phyloP scores from a whole-genome alignment of 768 basidiomycete genomes.

The Lentinus tigrinus region DNA sequence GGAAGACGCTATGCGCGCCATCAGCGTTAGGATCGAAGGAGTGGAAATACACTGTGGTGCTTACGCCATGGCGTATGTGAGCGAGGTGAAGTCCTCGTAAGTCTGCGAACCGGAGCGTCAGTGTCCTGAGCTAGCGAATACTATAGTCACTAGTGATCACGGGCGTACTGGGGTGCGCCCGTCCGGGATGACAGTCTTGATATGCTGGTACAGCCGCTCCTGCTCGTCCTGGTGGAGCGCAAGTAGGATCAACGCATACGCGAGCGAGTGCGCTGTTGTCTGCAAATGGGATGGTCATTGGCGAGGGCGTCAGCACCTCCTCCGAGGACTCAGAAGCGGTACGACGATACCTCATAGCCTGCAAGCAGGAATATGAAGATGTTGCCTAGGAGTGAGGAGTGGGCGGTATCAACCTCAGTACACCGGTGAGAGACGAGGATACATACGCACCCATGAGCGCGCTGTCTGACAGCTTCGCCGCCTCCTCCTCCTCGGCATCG shows the following conservation, averaged over 20 bases:
- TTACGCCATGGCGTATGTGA: conserved; percentile 25
- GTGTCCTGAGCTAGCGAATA: neutral
- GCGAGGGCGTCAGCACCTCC: no score
- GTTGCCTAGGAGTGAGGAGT: conserved; percentile 23
- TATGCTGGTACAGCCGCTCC: conserved; percentile 34
- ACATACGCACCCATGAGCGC: conserved; percentile 37
- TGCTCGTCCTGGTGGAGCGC: conserved; percentile 42
- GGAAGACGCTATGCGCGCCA: conserved; percentile 25
- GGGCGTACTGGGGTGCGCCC: conserved; percentile 28
- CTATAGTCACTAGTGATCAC: no score
- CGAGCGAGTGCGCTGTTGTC: conserved; percentile 36
- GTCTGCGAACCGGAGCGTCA: conserved; percentile 13
- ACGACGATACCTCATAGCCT: conserved; percentile 44
- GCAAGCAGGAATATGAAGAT: conserved; percentile 51
- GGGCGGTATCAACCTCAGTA: no score
- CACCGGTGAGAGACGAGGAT: no score
- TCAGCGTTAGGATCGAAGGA: neutral
- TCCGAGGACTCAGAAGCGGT: no score
- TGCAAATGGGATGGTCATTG: neutral
- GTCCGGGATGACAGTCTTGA: conserved; percentile 27
- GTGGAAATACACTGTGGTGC: conserved; percentile 2
- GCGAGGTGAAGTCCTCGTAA: conserved; percentile 29
- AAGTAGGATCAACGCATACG: conserved; percentile 35
- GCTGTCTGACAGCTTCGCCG: conserved; percentile 38
- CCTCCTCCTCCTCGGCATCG: conserved; percentile 29